phyloP scores from a whole-genome alignment of 2,329 filamentous ascomycete species.

The Pseudocercospora cruenta region DNA sequence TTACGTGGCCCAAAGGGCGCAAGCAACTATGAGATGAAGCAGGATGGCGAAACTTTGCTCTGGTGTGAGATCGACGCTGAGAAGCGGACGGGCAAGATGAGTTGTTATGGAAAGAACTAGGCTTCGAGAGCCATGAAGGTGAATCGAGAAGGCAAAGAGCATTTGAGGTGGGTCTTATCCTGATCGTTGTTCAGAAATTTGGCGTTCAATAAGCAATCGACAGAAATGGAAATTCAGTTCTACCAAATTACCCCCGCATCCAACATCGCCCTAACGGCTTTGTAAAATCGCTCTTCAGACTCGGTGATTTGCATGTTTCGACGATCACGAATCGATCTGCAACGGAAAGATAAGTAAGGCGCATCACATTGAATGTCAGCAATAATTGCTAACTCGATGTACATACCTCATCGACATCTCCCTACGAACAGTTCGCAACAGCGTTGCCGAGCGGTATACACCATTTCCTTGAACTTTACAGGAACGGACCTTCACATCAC shows the following conservation, averaged over 20 bases:
- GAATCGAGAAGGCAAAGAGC: background rate
- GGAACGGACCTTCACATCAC: background rate
- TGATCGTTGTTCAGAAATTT: too few species aligned
- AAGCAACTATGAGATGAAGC: slow-evolving; percentile 53
- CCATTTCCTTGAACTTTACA: background rate
- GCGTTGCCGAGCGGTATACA: background rate
- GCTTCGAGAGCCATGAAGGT: background rate
- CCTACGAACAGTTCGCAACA: background rate
- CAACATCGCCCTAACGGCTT: background rate
- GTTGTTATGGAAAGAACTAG: background rate
- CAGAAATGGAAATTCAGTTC: too few species aligned
- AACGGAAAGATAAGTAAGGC: too few species aligned
- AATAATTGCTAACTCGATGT: background rate
- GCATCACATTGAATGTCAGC: too few species aligned
- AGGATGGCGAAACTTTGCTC: slow-evolving; percentile 36
- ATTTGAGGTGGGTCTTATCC: too few species aligned
- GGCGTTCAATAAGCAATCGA: too few species aligned
- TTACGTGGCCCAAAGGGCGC: slow-evolving; percentile 36
- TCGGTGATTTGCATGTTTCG: background rate
- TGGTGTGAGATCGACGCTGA: slow-evolving; percentile 11
- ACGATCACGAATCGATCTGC: background rate
- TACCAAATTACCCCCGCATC: background rate
- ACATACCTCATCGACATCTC: background rate
- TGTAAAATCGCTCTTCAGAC: background rate
- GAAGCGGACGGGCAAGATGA: background rate